phyloP scores from a whole-genome alignment of 2,329 filamentous ascomycete species.

The Stagonosporopsis vannaccii region DNA sequence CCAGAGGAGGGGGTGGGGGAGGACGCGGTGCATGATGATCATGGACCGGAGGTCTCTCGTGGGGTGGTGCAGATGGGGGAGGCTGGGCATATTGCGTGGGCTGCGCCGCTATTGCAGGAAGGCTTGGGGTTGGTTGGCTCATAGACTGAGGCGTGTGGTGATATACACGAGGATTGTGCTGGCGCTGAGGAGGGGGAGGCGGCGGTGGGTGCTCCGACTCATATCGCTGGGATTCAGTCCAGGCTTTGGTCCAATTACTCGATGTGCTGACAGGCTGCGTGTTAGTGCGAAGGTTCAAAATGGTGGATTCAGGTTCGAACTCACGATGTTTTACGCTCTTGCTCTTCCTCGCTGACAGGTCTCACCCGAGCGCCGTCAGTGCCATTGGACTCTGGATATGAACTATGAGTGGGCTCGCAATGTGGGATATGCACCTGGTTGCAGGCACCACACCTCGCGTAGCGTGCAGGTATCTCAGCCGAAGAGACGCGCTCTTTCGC shows the following conservation, averaged over 20 bases:
- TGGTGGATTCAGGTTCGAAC: background rate
- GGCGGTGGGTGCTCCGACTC: conserved; percentile 16
- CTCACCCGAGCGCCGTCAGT: conserved; percentile 56
- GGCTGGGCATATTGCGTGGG: conserved; percentile 9
- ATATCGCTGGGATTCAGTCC: conserved; percentile 13
- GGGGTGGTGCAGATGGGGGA: conserved; percentile 52
- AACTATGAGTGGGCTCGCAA: conserved; percentile 29
- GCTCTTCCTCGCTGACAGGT: conserved; percentile 56
- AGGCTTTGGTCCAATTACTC: conserved; percentile 8
- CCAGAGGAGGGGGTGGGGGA: conserved; percentile 29
- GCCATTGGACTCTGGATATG: conserved; percentile 37
- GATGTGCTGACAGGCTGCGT: background rate
- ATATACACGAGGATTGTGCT: conserved; percentile 41
- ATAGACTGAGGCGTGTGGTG: conserved; percentile 38
- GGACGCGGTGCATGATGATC: conserved; percentile 17
- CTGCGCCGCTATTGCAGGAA: conserved; percentile 25
- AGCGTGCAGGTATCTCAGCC: conserved; percentile 26
- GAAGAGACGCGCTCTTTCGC: conserved; percentile 71
- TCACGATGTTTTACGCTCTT: conserved; percentile 44
- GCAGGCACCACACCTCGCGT: conserved; percentile 29
- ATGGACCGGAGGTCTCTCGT: conserved; percentile 34
- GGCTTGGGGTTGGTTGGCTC: conserved; percentile 27
- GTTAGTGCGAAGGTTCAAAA: conserved; percentile 2
- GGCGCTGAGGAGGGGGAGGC: conserved; percentile 30
- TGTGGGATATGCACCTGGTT: conserved; percentile 41